Percentiles rank a stretch among this genome's conserved stretches.
Evolutionary conservation across 2,329 filamentous ascomycete species (phyloP).

Genomic region (Trichoderma cornu-damae): DNA sequence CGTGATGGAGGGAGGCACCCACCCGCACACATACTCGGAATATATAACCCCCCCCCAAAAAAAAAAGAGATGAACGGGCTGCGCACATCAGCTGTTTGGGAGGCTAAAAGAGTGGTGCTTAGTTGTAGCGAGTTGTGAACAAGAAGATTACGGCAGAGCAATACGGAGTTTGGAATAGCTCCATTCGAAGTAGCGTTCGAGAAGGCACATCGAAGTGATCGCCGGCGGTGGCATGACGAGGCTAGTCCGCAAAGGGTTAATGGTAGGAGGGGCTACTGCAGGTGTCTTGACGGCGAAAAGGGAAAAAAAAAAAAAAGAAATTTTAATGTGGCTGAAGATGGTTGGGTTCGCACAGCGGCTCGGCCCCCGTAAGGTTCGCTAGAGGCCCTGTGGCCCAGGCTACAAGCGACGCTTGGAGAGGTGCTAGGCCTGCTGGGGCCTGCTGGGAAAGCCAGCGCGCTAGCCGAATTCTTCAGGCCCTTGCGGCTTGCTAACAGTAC

Average conservation of each 20-base stretch:
- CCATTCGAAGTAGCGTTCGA: slow-evolving; percentile 18
- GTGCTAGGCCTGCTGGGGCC: slow-evolving; percentile 6
- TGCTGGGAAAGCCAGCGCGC: slow-evolving; percentile 7
- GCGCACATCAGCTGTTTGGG: not conserved
- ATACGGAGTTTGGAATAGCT: slow-evolving; percentile 10
- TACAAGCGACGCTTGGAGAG: not conserved
- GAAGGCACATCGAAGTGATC: slow-evolving; percentile 17
- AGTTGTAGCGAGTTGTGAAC: not conserved
- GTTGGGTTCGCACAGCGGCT: slow-evolving; percentile 11
- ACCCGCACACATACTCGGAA: not conserved
- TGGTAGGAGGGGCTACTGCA: not conserved
- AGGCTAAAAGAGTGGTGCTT: not conserved
- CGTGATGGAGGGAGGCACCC: not conserved
- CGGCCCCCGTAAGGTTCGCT: slow-evolving; percentile 18
- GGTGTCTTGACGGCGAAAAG: not conserved
- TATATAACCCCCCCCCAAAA: not conserved
- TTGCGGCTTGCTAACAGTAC: not conserved
- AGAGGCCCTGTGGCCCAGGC: slow-evolving; percentile 3
- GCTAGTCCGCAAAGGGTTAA: not conserved
- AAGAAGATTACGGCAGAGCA: not conserved
- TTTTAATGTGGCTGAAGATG: slow-evolving; percentile 9
- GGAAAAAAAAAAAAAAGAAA: not conserved
- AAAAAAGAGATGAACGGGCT: not conserved
- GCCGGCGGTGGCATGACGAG: not conserved
- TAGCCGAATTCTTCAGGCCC: not conserved